A percentile compares a stretch with the other conserved stretches of the same genome.
Conservation (phyloP, 331 rosid species). For the Quercus phellos region DNA sequence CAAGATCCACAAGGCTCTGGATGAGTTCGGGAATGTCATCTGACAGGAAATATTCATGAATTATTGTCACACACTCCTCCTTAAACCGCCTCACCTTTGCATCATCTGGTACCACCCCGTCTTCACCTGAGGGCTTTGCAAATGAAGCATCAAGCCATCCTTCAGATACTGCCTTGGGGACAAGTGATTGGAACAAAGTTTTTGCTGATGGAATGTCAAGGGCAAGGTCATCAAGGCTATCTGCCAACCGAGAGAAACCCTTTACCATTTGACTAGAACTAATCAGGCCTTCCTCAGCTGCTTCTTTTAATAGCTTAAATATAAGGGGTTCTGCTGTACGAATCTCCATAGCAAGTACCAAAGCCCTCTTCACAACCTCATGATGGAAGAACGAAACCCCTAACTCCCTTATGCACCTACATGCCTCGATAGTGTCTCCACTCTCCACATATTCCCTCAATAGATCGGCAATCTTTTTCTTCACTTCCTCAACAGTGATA, state of each 20-base stretch:
- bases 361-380: constrained; percentile 95
- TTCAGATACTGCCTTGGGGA: constrained; percentile 70
- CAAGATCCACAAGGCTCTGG: constrained; percentile 85
- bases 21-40: constrained; percentile 97
- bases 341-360: constrained; percentile 83
- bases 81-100: constrained; percentile 65
- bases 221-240: constrained; percentile 95
- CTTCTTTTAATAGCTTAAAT: constrained; percentile 77
- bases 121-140: constrained; percentile 47
- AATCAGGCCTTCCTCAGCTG: constrained; percentile 89
- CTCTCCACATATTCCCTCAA: constrained; percentile 76
- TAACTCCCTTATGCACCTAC: constrained; percentile 87
- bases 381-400: constrained; percentile 96
- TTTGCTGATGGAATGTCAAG: constrained; percentile 94
- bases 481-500: constrained; percentile 89
- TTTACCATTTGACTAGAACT: constrained; percentile 97
- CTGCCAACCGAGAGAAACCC: constrained; percentile 87
- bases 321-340: constrained; percentile 61
- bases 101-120: constrained; percentile 58
- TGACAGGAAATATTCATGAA: constrained; percentile 88
- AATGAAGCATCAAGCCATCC: constrained; percentile 96
- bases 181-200: constrained; percentile 52
- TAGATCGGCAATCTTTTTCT: constrained; percentile 80
- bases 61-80: constrained; percentile 75
- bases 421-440: constrained; percentile 82